These are phyloP conservation scores for Pistacia atlantica DNA, from an alignment of 345 rosid genomes.

Conservation along the genomic window DNA sequence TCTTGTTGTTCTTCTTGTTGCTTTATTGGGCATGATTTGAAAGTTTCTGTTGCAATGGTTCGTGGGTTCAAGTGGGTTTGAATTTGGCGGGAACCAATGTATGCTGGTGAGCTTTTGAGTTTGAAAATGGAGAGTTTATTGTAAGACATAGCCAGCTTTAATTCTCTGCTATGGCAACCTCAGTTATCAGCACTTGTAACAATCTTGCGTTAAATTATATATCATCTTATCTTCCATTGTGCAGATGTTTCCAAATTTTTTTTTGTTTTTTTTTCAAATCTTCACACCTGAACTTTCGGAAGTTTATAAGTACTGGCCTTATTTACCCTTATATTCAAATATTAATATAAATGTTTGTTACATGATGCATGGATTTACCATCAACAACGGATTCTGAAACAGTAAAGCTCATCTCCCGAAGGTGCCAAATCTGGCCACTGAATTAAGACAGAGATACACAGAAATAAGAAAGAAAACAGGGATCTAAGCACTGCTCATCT, in stretches of 20 bases:
- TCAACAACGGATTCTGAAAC: no score
- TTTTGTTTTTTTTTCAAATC: no score
- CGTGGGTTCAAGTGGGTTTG: slow-evolving; percentile 22
- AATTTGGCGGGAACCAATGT: slow-evolving; percentile 23
- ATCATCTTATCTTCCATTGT: no score
- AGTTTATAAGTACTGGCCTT: no score
- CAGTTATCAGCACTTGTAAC: not conserved
- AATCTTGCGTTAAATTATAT: no score
- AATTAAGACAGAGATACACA: not conserved
- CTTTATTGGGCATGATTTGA: slow-evolving; percentile 31
- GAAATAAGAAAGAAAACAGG: not conserved
- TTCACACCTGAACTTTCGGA: no score
- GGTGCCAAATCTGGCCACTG: no score
- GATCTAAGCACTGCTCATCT: not conserved
- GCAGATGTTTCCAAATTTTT: no score
- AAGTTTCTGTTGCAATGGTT: slow-evolving; percentile 38
- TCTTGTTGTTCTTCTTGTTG: slow-evolving; percentile 11
- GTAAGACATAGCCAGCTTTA: slow-evolving; percentile 34
- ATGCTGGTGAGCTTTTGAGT: not conserved
- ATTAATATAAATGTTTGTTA: no score
- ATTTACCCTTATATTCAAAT: no score
- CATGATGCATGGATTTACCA: no score
- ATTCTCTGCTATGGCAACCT: not conserved
- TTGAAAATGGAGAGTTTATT: slow-evolving; percentile 17
- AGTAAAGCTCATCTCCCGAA: no score